Evolutionary conservation across 495 filamentous ascomycete species (phyloP).

Genomic region (Hyaloscypha bicolor): DNA sequence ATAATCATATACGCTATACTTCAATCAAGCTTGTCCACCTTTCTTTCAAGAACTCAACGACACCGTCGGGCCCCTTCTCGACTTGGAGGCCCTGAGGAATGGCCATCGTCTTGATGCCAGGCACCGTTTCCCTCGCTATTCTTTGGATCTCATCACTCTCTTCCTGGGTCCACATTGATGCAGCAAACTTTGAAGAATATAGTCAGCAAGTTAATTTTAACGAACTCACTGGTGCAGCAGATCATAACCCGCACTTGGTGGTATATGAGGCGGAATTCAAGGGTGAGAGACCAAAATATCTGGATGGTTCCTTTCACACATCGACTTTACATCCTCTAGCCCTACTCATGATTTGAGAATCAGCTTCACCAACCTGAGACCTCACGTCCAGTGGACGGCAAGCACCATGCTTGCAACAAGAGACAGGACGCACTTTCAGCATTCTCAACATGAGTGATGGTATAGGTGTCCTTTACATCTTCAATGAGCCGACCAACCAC

Average conservation of each 20-base stretch:
- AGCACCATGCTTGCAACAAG: background rate
- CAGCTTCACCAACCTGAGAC: background rate
- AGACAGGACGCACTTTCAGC: slow-evolving; percentile 48
- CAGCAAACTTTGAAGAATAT: slow-evolving; percentile 47
- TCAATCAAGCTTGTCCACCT: slow-evolving; percentile 50
- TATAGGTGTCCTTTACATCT: slow-evolving; percentile 59
- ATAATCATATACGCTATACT: too few relatives aligned
- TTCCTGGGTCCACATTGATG: slow-evolving; percentile 69
- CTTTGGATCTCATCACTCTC: slow-evolving; percentile 56
- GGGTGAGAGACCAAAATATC: slow-evolving; percentile 44
- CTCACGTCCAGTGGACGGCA: background rate
- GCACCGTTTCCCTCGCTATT: slow-evolving; percentile 53
- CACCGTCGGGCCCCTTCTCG: slow-evolving; percentile 63
- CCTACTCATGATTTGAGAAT: slow-evolving; percentile 29
- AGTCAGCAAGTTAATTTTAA: background rate
- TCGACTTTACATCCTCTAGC: slow-evolving; percentile 54
- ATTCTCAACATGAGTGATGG: slow-evolving; percentile 61
- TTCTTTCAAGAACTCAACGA: slow-evolving; percentile 65
- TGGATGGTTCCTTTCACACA: slow-evolving; percentile 50
- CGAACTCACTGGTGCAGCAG: background rate
- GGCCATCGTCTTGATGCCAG: slow-evolving; percentile 56
- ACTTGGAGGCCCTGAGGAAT: slow-evolving; percentile 67
- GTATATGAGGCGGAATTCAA: background rate
- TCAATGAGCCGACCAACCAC: slow-evolving; percentile 63
- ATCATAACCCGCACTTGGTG: background rate